phyloP scores from a whole-genome alignment of 176 grass and related monocot genomes.

The Triticum monococcum region DNA sequence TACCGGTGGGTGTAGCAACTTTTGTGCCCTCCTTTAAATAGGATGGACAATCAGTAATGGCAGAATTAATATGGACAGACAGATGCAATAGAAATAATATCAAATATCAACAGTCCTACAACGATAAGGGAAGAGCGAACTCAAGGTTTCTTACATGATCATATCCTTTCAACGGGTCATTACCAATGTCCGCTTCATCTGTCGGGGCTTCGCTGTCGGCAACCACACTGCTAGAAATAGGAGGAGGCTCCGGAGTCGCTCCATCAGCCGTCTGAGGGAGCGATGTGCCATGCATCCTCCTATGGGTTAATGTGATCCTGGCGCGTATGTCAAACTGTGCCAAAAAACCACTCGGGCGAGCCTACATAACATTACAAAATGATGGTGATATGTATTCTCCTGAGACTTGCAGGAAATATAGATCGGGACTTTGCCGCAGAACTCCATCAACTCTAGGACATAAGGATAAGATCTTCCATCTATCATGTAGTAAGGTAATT shows the following conservation, averaged over 20 bases:
- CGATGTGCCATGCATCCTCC: slow-evolving; percentile 45
- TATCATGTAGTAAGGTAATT: too few species aligned
- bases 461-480: too few species aligned
- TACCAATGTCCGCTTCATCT: not conserved
- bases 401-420: not conserved
- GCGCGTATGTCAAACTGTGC: slow-evolving; percentile 13
- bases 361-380: too few species aligned
- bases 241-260: not conserved
- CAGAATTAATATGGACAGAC: not conserved
- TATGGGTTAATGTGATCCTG: slow-evolving; percentile 54
- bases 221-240: slow-evolving; percentile 17
- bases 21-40: not conserved
- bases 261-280: slow-evolving; percentile 1
- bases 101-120: too few species aligned
- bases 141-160: not conserved
- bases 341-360: not conserved
- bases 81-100: too few species aligned
- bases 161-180: too few species aligned
- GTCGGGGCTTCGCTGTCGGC: not conserved
- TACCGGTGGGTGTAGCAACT: not conserved
- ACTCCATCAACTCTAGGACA: too few species aligned
- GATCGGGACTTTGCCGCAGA: too few species aligned
- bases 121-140: too few species aligned
- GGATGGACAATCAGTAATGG: not conserved
- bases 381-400: too few species aligned